Conservation (phyloP, 371 early-diverging fungal genomes). For the Rhizopus microsporus region DNA sequence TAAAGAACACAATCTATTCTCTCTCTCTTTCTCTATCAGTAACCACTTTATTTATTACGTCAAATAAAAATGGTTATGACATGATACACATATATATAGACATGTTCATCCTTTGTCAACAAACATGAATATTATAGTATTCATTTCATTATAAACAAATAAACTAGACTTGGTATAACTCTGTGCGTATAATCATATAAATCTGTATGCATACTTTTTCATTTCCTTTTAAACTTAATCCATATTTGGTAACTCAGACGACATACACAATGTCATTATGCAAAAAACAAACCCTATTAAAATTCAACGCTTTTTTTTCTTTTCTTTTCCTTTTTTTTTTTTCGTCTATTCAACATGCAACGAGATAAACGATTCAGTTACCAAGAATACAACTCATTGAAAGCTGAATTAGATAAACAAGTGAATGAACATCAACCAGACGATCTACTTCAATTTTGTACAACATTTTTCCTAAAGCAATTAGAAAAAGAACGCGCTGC, state of each 20-base stretch:
- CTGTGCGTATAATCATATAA: not conserved
- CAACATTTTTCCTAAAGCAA: constrained; percentile 77
- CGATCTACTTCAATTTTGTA: constrained; percentile 87
- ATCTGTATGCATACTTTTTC: not conserved
- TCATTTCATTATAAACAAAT: too few relatives aligned
- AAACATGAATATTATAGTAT: too few relatives aligned
- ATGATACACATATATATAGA: too few relatives aligned
- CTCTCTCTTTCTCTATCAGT: too few relatives aligned
- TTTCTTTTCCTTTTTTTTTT: not conserved
- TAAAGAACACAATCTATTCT: too few relatives aligned
- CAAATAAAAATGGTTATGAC: too few relatives aligned
- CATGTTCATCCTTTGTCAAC: too few relatives aligned
- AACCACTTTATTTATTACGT: too few relatives aligned
- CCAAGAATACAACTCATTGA: constrained; percentile 26
- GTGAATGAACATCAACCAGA: constrained; percentile 47
- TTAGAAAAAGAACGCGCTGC: constrained; percentile 63
- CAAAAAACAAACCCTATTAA: not conserved
- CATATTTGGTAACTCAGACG: constrained; percentile 7
- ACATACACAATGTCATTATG: not conserved
- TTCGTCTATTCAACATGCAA: not conserved
- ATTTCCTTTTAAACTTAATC: constrained; percentile 4
- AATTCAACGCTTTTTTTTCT: not conserved
- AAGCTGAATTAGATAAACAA: constrained; percentile 28
- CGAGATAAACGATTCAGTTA: not conserved
- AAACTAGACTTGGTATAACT: too few relatives aligned